A percentile compares a stretch with the other conserved stretches of the same genome.
Conservation (phyloP, 2,329 filamentous ascomycete genomes). For the Sphaerulina vaccinii region DNA sequence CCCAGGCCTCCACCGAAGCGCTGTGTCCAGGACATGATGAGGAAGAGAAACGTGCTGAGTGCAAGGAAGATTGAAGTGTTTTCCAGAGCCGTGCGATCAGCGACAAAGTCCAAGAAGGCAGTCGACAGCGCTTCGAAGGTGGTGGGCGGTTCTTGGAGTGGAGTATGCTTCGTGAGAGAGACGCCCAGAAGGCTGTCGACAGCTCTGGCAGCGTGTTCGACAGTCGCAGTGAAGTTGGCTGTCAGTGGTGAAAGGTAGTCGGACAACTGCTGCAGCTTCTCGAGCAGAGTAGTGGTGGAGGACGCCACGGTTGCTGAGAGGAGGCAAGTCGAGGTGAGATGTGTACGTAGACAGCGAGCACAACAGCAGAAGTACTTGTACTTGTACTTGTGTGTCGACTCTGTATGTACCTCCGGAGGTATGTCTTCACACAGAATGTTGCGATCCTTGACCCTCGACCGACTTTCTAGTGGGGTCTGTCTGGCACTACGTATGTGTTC, state of each 20-base stretch:
- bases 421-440: no score
- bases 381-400: no score
- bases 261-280: slow-evolving; percentile 22
- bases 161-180: slow-evolving; percentile 4
- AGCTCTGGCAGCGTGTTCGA: slow-evolving; percentile 20
- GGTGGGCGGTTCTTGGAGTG: slow-evolving; percentile 11
- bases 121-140: slow-evolving; percentile 16
- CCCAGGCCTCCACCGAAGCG: slow-evolving; percentile 45
- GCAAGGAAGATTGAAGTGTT: slow-evolving; percentile 36
- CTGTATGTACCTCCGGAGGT: no score
- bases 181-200: slow-evolving; percentile 19
- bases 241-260: slow-evolving; percentile 20
- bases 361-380: no score
- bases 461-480: no score
- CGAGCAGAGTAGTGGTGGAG: slow-evolving; percentile 22
- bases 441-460: no score
- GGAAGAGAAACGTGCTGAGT: slow-evolving; percentile 39
- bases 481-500: no score
- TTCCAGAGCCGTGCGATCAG: slow-evolving; percentile 31
- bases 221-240: slow-evolving; percentile 20
- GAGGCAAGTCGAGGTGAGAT: not conserved
- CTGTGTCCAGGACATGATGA: slow-evolving; percentile 49
- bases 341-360: not conserved
- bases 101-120: slow-evolving; percentile 27
- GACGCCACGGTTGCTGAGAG: slow-evolving; percentile 31